These are phyloP conservation scores for Crinitomyces ghanaensis DNA, from an alignment of 805 yeast genomes.

Conservation along the genomic window DNA sequence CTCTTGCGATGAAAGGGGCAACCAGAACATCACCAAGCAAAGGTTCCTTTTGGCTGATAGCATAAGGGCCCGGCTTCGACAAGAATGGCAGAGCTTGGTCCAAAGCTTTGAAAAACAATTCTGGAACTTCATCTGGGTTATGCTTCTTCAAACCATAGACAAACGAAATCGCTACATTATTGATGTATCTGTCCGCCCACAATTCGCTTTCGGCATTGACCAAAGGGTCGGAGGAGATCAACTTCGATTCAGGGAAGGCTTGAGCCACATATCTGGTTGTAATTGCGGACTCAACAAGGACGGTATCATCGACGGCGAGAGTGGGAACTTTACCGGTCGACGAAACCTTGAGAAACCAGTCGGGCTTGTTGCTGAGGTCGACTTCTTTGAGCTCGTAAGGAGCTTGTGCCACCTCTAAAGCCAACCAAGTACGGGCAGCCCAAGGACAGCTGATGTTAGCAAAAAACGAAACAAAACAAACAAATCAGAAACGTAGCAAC, in stretches of 20 bases:
- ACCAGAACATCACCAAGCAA: slow-evolving; percentile 16
- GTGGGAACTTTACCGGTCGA: slow-evolving; percentile 23
- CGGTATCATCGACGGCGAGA: slow-evolving; percentile 16
- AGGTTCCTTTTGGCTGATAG: slow-evolving; percentile 11
- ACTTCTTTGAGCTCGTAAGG: slow-evolving; percentile 19
- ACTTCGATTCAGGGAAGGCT: slow-evolving; percentile 16
- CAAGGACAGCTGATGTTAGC: slow-evolving; percentile 17
- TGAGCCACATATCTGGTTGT: slow-evolving; percentile 21
- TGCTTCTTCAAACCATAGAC: no score
- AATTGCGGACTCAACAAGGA: slow-evolving; percentile 17
- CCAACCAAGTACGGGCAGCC: slow-evolving; percentile 24
- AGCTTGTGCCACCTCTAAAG: slow-evolving; percentile 18
- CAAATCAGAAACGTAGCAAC: neutral
- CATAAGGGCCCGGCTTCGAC: slow-evolving; percentile 12
- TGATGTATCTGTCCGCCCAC: slow-evolving; percentile 17
- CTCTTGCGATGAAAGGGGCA: slow-evolving; percentile 16
- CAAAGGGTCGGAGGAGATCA: slow-evolving; percentile 12
- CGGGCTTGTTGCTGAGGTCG: slow-evolving; percentile 22
- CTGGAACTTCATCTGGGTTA: no score
- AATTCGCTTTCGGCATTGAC: slow-evolving; percentile 14
- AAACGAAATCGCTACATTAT: slow-evolving; percentile 5
- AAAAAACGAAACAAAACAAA: neutral
- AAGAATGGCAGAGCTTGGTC: slow-evolving; percentile 13
- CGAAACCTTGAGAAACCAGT: slow-evolving; percentile 20
- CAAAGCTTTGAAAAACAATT: slow-evolving; percentile 10